Conservation (phyloP, 2,329 filamentous ascomycete species). For the Neonectria faginata region DNA sequence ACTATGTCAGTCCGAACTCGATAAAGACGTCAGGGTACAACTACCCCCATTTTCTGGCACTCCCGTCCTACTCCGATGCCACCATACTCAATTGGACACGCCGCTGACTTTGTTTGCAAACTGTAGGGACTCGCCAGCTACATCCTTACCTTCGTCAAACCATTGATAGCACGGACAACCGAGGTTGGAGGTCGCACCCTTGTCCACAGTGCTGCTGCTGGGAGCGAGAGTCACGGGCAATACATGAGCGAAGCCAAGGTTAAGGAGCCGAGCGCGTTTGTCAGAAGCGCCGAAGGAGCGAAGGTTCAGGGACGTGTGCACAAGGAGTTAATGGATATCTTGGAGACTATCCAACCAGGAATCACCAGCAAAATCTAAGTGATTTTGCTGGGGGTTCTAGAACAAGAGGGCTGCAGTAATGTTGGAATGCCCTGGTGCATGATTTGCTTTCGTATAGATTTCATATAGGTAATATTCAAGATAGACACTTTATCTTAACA, state of each 20-base stretch:
- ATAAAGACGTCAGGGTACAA: background rate
- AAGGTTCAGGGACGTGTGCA: constrained; percentile 55
- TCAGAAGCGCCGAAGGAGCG: constrained; percentile 54
- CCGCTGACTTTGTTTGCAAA: too few relatives aligned
- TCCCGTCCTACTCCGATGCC: too few relatives aligned
- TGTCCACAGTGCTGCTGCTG: constrained; percentile 51
- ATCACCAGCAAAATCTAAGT: background rate
- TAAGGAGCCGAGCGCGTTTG: constrained; percentile 50
- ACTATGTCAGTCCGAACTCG: constrained; percentile 26
- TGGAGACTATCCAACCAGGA: constrained; percentile 57
- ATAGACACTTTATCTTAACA: too few relatives aligned
- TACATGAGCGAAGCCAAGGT: constrained; percentile 56
- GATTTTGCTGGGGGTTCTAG: too few relatives aligned
- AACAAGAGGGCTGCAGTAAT: too few relatives aligned
- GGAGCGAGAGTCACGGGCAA: constrained; percentile 56
- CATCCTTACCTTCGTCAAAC: background rate
- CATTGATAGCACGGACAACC: constrained; percentile 53
- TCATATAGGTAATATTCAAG: too few relatives aligned
- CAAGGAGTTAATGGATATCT: constrained; percentile 54
- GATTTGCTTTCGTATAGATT: too few relatives aligned
- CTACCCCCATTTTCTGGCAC: background rate
- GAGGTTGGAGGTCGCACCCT: constrained; percentile 61
- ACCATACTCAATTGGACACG: too few relatives aligned
- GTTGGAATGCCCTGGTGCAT: too few relatives aligned
- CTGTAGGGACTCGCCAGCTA: background rate